A percentile compares a stretch with the other conserved stretches of the same genome.
Conservation (phyloP, 163 green algal genomes). For the Smithsoniella earleae region DNA sequence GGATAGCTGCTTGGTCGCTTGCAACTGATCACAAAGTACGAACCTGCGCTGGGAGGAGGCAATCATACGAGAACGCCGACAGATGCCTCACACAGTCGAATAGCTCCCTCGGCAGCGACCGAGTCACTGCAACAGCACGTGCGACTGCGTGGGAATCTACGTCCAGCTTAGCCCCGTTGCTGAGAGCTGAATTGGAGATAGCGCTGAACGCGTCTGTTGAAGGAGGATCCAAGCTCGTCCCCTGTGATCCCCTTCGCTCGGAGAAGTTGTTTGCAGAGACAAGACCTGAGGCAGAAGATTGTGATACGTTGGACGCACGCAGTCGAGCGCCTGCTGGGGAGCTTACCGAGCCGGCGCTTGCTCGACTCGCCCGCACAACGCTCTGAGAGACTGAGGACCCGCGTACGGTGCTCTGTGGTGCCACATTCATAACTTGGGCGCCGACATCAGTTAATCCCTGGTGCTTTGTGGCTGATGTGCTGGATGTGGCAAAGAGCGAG, state of each 20-base stretch:
- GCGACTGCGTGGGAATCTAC: slow-evolving; percentile 9
- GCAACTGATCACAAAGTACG: background rate
- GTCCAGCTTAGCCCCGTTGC: background rate
- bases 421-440: no score
- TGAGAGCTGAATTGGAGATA: background rate
- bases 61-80: background rate
- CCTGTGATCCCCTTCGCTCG: background rate
- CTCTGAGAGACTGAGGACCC: background rate
- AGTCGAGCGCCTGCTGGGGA: background rate
- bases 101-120: slow-evolving; percentile 11
- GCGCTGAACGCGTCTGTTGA: background rate
- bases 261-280: background rate
- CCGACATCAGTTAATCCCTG: no score
- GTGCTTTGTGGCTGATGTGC: no score
- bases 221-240: background rate
- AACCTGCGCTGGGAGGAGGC: slow-evolving; percentile 21
- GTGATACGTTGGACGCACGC: background rate
- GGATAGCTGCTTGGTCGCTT: background rate
- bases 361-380: background rate
- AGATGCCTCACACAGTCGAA: background rate
- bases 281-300: background rate
- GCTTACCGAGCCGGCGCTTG: background rate
- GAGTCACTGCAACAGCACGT: slow-evolving; percentile 1
- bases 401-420: no score
- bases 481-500: no score